phyloP scores from a whole-genome alignment of 2,329 filamentous ascomycete genomes.

The Alternaria angustiovoidea region DNA sequence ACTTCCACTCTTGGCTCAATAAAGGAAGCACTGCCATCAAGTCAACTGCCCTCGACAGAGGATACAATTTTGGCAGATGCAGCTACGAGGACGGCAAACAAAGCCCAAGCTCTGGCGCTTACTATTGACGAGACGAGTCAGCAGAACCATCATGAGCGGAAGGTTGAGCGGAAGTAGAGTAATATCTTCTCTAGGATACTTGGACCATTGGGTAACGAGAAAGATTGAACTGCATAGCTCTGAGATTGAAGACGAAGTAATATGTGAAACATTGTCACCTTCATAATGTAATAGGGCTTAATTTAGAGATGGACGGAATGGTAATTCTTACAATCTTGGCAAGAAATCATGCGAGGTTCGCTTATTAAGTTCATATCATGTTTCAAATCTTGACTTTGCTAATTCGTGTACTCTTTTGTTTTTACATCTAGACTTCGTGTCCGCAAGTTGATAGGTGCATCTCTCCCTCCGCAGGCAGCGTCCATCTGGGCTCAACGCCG shows the following conservation, averaged over 20 bases:
- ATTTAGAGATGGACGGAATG: background rate
- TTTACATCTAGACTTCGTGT: constrained; percentile 33
- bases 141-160: background rate
- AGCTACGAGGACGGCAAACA: background rate
- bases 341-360: background rate
- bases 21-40: background rate
- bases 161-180: background rate
- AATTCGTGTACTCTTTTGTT: background rate
- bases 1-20: background rate
- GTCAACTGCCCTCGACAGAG: background rate
- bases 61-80: background rate
- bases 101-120: background rate
- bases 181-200: background rate
- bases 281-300: background rate
- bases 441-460: constrained; percentile 43
- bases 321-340: background rate
- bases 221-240: background rate
- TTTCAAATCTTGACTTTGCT: background rate
- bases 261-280: background rate
- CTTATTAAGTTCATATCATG: background rate
- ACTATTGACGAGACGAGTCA: background rate
- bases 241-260: background rate
- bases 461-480: constrained; percentile 37
- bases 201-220: background rate
- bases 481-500: constrained; percentile 43